A percentile compares a stretch with the other conserved stretches of the same genome.
These are phyloP conservation scores for Ilyonectria robusta DNA, from an alignment of 2,329 filamentous ascomycete species.

Conservation along the genomic window DNA sequence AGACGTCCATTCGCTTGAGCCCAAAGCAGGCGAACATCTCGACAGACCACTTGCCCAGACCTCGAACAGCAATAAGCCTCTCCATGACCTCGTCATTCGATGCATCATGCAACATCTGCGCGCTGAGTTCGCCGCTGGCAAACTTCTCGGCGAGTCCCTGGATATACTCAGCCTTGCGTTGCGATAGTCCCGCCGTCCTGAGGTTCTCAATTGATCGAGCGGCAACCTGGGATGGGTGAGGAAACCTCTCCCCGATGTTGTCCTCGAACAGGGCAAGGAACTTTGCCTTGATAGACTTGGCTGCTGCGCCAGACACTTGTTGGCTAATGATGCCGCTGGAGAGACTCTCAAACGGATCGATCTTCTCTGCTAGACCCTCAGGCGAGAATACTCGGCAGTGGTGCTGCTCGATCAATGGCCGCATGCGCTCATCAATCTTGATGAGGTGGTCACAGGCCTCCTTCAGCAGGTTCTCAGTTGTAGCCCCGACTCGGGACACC, in stretches of 20 bases:
- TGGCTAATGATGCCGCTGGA: constrained; percentile 93
- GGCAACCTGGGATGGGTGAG: constrained; percentile 81
- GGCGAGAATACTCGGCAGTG: constrained; percentile 85
- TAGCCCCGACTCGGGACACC: constrained; percentile 57
- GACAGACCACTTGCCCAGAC: constrained; percentile 90
- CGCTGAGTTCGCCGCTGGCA: constrained; percentile 78
- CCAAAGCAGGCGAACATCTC: constrained; percentile 99
- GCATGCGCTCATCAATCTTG: constrained; percentile 79
- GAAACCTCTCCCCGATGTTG: constrained; percentile 68
- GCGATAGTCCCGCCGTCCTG: constrained; percentile 86
- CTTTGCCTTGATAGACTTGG: constrained; percentile 88
- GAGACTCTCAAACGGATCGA: constrained; percentile 90
- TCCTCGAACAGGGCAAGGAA: constrained; percentile 81
- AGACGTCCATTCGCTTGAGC: constrained; percentile 95
- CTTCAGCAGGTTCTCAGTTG: constrained; percentile 80
- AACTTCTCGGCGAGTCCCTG: constrained; percentile 89
- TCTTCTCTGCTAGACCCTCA: constrained; percentile 83
- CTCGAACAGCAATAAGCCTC: constrained; percentile 86
- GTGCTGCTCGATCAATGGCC: constrained; percentile 79
- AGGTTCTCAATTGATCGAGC: constrained; percentile 74
- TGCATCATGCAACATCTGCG: constrained; percentile 81
- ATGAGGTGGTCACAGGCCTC: constrained; percentile 84
- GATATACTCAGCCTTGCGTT: constrained; percentile 97
- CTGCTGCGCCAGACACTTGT: constrained; percentile 94
- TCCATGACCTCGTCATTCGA: constrained; percentile 89